phyloP scores from a whole-genome alignment of 164 flowering plant genomes.

The Protea cynaroides region DNA sequence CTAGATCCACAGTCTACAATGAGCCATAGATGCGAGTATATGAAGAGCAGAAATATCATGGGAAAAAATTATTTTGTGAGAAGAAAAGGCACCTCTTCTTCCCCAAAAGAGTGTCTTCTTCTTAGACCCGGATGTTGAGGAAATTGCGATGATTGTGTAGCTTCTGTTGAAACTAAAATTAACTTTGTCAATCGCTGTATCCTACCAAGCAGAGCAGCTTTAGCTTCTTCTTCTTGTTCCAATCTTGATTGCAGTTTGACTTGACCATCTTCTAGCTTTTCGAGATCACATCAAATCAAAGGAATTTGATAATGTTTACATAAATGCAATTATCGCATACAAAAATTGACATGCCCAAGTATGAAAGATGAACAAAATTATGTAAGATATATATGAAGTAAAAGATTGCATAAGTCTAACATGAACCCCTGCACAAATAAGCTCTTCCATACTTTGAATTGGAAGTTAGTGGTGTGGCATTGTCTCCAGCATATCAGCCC shows the following conservation, averaged over 20 bases:
- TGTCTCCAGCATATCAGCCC: no score
- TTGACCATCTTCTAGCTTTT: slow-evolving; percentile 96
- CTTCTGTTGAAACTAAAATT: slow-evolving; percentile 82
- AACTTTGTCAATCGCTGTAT: slow-evolving; percentile 90
- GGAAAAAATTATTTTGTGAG: no score
- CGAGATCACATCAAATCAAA: slow-evolving; percentile 17
- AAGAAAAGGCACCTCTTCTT: slow-evolving; percentile 65
- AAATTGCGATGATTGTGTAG: slow-evolving; percentile 64
- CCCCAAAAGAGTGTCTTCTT: slow-evolving; percentile 98
- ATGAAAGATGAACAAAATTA: no score
- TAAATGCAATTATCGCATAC: not conserved
- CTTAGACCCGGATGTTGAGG: slow-evolving; percentile 68
- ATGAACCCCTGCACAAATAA: no score
- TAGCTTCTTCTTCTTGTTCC: slow-evolving; percentile 99
- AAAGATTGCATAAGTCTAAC: no score
- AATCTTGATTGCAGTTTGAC: slow-evolving; percentile 83
- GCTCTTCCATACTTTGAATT: no score
- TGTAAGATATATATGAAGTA: no score
- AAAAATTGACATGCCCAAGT: no score
- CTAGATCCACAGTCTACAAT: no score
- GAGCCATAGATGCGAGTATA: not conserved
- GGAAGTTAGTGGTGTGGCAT: no score
- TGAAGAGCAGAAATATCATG: no score
- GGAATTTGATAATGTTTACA: slow-evolving; percentile 6
- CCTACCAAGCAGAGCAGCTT: slow-evolving; percentile 85